Base-by-base conservation (phyloP, 441 rosid genomes). In the Kokia cookei region DNA sequence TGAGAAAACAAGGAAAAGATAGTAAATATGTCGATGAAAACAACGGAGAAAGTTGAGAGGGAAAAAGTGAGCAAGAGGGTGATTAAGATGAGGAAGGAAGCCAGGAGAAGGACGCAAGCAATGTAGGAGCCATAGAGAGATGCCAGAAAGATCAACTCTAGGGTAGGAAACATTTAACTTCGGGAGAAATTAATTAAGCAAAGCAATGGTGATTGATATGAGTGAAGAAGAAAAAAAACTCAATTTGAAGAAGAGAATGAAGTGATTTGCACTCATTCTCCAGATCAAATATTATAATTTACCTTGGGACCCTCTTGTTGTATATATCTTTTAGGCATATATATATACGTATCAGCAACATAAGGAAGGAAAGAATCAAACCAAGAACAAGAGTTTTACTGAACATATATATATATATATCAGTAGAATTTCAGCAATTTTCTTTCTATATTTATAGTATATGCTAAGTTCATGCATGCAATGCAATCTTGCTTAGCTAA, bases 251-350 rank as follows among this genome's bases (percentile, higher is more conserved):
- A 73, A n/a, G 71, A 73, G 87, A 75, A 83, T 86, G 84, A 79
- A 83, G 90, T 82, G 85, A 76, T 40, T 2, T 65, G 79, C 87
- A 83, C 87, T 79, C 81, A 72, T 50, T 76, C 79, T 29, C 59
- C 12, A 3, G 14, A 10, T 54, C 9, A 55, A 14, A 42, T 42
- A 42, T 42, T 43, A 1, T 11, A 58, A 24, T 58, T 26, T 42
- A 10, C 32, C 35, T 15, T 19, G 26, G 26, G 3, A 11, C 65
- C 12, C 40, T 8, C 32, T 59, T 59, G 7, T 6, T 14, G 7
- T n/a, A 29, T 13, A 29, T 6, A 43, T 43, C 27, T 29, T 22
- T 1, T 22, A 6, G 32, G 53, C 24, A 19, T 62, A 37, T 57
- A 54, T 60, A 32, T 26, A 10, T 15, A 62, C 19, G 22, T 5